Evolutionary conservation across 495 filamentous ascomycete species (phyloP).

Genomic region (Glarea lozoyensis): DNA sequence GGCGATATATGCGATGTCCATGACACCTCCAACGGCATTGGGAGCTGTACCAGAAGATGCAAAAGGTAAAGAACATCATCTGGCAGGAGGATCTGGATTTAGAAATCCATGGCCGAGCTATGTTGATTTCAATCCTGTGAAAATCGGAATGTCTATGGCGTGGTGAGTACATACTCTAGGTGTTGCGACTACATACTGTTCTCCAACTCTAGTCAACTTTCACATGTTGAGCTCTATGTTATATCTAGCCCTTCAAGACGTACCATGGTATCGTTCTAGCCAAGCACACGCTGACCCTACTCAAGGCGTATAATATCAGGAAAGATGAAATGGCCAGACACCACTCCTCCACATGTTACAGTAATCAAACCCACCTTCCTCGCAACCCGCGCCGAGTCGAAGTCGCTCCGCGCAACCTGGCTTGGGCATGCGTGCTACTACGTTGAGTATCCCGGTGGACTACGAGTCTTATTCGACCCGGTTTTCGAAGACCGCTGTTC

Average conservation of each 20-base stretch:
- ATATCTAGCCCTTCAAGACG: no score
- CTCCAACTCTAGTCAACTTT: no score
- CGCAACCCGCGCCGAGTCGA: constrained; percentile 39
- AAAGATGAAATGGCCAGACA: constrained; percentile 49
- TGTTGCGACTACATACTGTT: no score
- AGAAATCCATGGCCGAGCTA: constrained; percentile 28
- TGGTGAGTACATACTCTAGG: constrained; percentile 7
- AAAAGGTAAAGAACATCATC: constrained; percentile 17
- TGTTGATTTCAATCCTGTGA: constrained; percentile 19
- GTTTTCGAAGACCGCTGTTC: constrained; percentile 86
- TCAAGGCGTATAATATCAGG: constrained; percentile 49
- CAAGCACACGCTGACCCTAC: neutral
- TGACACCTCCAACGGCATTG: constrained; percentile 10
- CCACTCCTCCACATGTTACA: constrained; percentile 55
- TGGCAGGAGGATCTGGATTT: constrained; percentile 17
- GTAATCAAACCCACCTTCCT: constrained; percentile 66
- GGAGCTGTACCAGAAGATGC: constrained; percentile 20
- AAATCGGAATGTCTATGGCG: constrained; percentile 7
- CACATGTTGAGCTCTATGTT: neutral
- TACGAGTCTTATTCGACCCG: constrained; percentile 90
- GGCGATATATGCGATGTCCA: constrained; percentile 14
- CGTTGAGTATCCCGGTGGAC: constrained; percentile 80
- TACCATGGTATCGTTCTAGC: no score
- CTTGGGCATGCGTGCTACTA: constrained; percentile 93
- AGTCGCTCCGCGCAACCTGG: constrained; percentile 80